Evolutionary conservation across 2,329 filamentous ascomycete species (phyloP).

Genomic region (Phaeoacremonium minimum): DNA sequence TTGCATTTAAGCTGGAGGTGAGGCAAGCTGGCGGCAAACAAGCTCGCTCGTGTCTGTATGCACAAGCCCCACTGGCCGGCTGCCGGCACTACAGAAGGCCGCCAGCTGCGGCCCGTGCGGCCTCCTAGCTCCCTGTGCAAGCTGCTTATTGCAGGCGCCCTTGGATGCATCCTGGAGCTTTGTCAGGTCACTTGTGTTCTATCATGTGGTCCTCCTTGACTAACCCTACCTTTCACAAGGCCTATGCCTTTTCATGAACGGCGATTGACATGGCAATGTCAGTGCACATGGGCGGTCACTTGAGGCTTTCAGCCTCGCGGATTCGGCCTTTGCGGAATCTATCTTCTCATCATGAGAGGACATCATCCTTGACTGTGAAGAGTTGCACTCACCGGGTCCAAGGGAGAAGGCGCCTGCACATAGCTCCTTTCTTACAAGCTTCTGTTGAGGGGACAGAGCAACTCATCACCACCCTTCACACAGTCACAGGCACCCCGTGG

Average conservation of each 20-base stretch:
- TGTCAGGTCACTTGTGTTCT: no score
- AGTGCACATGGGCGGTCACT: slow-evolving; percentile 6
- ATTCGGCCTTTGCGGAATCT: slow-evolving; percentile 1
- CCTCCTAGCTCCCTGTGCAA: no score
- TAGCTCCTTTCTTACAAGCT: slow-evolving; percentile 20
- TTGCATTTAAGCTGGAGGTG: neutral
- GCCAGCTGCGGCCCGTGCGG: no score
- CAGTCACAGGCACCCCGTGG: slow-evolving; percentile 42
- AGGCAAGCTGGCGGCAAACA: neutral
- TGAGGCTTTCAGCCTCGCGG: slow-evolving; percentile 7
- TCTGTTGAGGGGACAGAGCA: slow-evolving; percentile 34
- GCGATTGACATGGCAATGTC: slow-evolving; percentile 6
- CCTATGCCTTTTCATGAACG: no score
- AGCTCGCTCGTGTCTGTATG: no score
- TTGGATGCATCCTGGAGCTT: no score
- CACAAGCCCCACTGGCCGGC: no score
- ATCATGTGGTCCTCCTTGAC: no score
- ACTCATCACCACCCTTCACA: slow-evolving; percentile 38
- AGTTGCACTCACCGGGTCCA: neutral
- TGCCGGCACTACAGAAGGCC: no score
- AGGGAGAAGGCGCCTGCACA: slow-evolving; percentile 22
- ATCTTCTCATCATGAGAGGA: neutral
- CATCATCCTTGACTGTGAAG: no score
- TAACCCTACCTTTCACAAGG: no score
- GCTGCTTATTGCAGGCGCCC: no score